A percentile compares a stretch with the other conserved stretches of the same genome.
phyloP scores from a whole-genome alignment of 176 grass and related monocot species.

The Oryza meridionalis region DNA sequence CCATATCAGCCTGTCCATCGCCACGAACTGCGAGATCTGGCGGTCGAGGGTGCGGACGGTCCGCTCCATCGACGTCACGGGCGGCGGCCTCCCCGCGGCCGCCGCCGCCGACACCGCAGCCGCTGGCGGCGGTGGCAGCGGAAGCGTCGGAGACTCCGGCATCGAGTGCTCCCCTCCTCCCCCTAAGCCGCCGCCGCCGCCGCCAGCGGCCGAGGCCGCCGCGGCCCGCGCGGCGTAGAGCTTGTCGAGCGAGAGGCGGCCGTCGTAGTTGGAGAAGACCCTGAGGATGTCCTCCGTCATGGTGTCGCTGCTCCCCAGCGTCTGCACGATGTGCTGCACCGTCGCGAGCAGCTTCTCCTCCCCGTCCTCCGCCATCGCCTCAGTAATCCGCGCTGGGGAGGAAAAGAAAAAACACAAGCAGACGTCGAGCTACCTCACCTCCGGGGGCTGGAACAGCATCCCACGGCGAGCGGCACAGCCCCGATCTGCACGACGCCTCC shows the following conservation, averaged over 20 bases:
- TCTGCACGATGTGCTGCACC: slow-evolving; percentile 85
- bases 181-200: background rate
- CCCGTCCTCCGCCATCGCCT: slow-evolving; percentile 91
- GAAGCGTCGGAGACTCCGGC: slow-evolving; percentile 40
- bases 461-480: background rate
- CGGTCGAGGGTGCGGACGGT: slow-evolving; percentile 87
- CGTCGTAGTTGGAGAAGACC: slow-evolving; percentile 94
- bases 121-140: slow-evolving; percentile 1
- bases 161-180: slow-evolving; percentile 41
- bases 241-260: slow-evolving; percentile 84
- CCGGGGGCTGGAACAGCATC: background rate
- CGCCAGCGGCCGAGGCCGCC: background rate
- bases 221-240: slow-evolving; percentile 59
- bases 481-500: slow-evolving; percentile 42
- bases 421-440: background rate
- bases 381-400: background rate
- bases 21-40: slow-evolving; percentile 88
- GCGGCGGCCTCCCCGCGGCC: slow-evolving; percentile 26
- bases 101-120: background rate
- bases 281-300: slow-evolving; percentile 97
- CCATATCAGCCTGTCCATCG: slow-evolving; percentile 80
- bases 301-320: slow-evolving; percentile 79
- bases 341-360: slow-evolving; percentile 93
- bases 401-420: background rate
- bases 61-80: slow-evolving; percentile 66